Percentiles rank a stretch among this genome's conserved stretches.
Conservation (phyloP, 2,329 filamentous ascomycete species). For the Arachnopeziza araneosa region DNA sequence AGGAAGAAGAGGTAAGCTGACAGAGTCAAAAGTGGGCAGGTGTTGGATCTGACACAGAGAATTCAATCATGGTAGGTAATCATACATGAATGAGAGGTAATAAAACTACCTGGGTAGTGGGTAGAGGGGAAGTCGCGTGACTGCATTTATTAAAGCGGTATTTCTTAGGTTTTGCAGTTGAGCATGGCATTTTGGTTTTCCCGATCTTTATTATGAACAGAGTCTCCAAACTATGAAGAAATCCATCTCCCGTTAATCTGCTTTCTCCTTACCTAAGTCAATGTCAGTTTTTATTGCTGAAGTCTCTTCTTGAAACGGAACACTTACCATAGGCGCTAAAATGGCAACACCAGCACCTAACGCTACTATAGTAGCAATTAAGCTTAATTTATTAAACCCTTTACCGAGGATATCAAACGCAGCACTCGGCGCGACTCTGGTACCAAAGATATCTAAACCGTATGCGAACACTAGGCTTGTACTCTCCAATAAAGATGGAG, state of each 20-base stretch:
- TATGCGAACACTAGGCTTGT: slow-evolving; percentile 86
- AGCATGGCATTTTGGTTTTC: too few species aligned
- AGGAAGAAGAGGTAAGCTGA: too few species aligned
- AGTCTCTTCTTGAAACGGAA: not conserved
- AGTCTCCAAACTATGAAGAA: slow-evolving; percentile 14
- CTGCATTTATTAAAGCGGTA: too few species aligned
- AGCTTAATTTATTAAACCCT: slow-evolving; percentile 85
- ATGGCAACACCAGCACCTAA: slow-evolving; percentile 70
- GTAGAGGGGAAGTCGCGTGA: too few species aligned
- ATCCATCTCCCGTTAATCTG: slow-evolving; percentile 63
- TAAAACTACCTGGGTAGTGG: too few species aligned
- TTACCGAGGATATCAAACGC: slow-evolving; percentile 90
- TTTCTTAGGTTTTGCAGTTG: too few species aligned
- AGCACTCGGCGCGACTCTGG: slow-evolving; percentile 78
- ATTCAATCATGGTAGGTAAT: too few species aligned
- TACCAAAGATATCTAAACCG: slow-evolving; percentile 83
- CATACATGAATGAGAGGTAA: too few species aligned
- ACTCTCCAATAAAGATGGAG: slow-evolving; percentile 80
- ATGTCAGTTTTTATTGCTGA: slow-evolving; percentile 29
- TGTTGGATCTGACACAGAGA: too few species aligned
- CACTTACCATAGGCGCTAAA: slow-evolving; percentile 78
- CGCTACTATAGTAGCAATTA: slow-evolving; percentile 78
- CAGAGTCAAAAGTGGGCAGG: too few species aligned
- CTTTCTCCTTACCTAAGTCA: slow-evolving; percentile 51
- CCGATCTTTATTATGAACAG: too few species aligned